Base-by-base conservation (phyloP, 768 basidiomycete species). In the Piloderma croceum region DNA sequence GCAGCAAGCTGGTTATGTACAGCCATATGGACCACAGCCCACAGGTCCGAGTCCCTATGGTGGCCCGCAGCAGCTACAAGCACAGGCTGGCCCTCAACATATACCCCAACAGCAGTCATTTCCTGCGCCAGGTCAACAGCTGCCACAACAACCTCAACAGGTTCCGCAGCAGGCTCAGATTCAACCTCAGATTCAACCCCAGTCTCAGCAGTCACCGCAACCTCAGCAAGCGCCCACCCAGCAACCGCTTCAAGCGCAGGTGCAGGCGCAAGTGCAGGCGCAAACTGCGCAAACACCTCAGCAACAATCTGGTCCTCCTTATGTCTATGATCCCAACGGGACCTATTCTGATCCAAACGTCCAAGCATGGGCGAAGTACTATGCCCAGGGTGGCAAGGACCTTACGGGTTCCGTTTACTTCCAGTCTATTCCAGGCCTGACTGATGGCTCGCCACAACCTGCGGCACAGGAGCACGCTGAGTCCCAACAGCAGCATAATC, bases 311-410 rank as follows among this genome's bases (percentile, higher is more conserved):
- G 71, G 69, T 15, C 73, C 74, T 7, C 75, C 75, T 11, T 77
- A 65, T 41, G 58, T 64, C 7, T 90, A 73, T 52, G 77, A 88
- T 48, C 83, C 85, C 4, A 70, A 67, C 21, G 64, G 68, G 36
- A 78, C 77, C 17, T 91, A 91, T 50, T 61, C 77, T 12, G 88
- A 91, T 56, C 75, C 79, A 40, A 88, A 88, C 46, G 86, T 81
- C 17, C 87, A 90, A 54, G 84, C 83, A 0, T 90, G 88, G 88
- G 88, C 85, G 5, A 74, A 79, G 49, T 91, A 91, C 59, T 90
- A 90, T 54, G 79, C 81, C 1, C 76, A 81, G 44, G 89, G 89
- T 19, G 88, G 88, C 3, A 75, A 61, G 34, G 88, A 90, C 43
- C 58, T 69, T 0, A 77, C 83, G 5, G 89, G 89, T 7, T 67